A percentile compares a stretch with the other conserved stretches of the same genome.
Conservation (phyloP, 768 basidiomycete species). For the Leccinum obscurum region DNA sequence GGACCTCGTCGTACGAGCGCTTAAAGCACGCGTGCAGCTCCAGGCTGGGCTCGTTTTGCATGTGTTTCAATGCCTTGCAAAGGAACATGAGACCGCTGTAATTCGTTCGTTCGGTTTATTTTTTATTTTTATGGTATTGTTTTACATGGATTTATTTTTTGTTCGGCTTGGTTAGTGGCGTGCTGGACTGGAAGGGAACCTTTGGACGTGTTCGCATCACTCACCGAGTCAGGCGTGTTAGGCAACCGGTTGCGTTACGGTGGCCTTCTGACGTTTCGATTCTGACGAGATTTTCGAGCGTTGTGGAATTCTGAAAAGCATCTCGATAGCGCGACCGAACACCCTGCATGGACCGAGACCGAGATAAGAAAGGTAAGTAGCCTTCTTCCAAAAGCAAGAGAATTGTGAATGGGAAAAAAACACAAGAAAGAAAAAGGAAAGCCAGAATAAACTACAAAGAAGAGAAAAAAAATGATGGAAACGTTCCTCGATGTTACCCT, state of each 20-base stretch:
- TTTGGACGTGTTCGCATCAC: conserved; percentile 23
- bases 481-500: conserved; percentile 63
- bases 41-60: conserved; percentile 51
- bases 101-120: conserved; percentile 1
- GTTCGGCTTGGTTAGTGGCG: conserved; percentile 1
- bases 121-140: background rate
- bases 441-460: background rate
- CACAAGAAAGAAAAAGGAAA: background rate
- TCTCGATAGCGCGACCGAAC: conserved; percentile 57
- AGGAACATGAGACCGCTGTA: conserved; percentile 67
- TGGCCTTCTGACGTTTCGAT: conserved; percentile 45
- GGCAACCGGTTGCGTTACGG: conserved; percentile 56
- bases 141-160: conserved; percentile 3
- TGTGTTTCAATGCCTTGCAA: conserved; percentile 64
- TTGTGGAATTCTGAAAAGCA: conserved; percentile 44
- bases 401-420: conserved; percentile 13
- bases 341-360: conserved; percentile 44
- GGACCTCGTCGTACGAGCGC: conserved; percentile 66
- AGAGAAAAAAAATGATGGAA: background rate
- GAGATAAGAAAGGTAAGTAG: conserved; percentile 6
- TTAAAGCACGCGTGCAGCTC: conserved; percentile 71
- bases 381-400: conserved; percentile 11
- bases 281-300: conserved; percentile 61
- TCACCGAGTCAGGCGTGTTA: conserved; percentile 68
- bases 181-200: background rate